These are phyloP conservation scores for Penicillium coprophilum DNA, from an alignment of 495 filamentous ascomycete genomes.

Conservation along the genomic window DNA sequence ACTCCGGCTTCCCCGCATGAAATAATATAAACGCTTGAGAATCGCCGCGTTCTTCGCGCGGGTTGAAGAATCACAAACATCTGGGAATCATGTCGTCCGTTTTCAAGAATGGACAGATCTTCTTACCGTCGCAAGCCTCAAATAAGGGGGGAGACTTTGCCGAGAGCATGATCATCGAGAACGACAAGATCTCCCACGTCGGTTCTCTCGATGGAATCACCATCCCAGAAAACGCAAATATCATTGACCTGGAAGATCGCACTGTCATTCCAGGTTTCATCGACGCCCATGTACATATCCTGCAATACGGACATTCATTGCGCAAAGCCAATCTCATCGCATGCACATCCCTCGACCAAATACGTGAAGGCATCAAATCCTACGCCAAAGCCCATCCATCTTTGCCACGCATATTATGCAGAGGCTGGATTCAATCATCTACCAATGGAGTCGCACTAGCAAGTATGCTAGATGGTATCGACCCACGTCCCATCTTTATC, in stretches of 20 bases:
- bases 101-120: slow-evolving; percentile 49
- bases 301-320: slow-evolving; percentile 59
- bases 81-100: slow-evolving; percentile 34
- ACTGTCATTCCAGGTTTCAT: slow-evolving; percentile 63
- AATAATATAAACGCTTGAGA: slow-evolving; percentile 18
- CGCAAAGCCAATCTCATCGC: slow-evolving; percentile 54
- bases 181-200: slow-evolving; percentile 40
- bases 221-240: slow-evolving; percentile 29
- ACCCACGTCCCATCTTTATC: slow-evolving; percentile 57
- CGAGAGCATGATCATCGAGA: slow-evolving; percentile 40
- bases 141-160: slow-evolving; percentile 35
- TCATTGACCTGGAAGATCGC: slow-evolving; percentile 46
- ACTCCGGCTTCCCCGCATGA: slow-evolving; percentile 13
- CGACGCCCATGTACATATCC: slow-evolving; percentile 63
- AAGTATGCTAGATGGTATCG: slow-evolving; percentile 53
- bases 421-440: slow-evolving; percentile 62
- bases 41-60: not conserved
- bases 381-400: slow-evolving; percentile 52
- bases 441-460: slow-evolving; percentile 52
- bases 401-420: slow-evolving; percentile 52
- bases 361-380: slow-evolving; percentile 48
- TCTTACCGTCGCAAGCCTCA: slow-evolving; percentile 30
- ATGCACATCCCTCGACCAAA: slow-evolving; percentile 56
- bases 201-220: slow-evolving; percentile 39
- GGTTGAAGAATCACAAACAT: not conserved